Percentiles rank a stretch among this genome's conserved stretches.
phyloP scores from a whole-genome alignment of 129 eudicot genomes.

The Ambrosia trifida region DNA sequence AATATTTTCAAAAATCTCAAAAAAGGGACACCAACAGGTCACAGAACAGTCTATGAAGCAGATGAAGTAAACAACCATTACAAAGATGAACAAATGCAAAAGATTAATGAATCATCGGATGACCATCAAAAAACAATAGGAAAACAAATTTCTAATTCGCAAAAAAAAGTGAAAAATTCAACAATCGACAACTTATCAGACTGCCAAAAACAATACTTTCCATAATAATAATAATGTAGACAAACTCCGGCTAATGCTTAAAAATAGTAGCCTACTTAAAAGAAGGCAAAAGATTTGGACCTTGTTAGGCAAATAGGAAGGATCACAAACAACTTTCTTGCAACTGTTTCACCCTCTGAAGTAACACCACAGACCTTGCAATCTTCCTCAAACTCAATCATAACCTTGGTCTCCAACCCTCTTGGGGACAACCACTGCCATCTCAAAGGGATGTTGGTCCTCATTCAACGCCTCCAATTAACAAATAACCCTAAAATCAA shows the following conservation, averaged over 20 bases:
- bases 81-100: too few species aligned
- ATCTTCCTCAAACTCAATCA: slow-evolving; percentile 79
- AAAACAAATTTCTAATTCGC: too few species aligned
- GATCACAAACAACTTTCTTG: slow-evolving; percentile 96
- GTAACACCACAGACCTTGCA: slow-evolving; percentile 91
- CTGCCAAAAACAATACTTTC: too few species aligned
- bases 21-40: too few species aligned
- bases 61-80: too few species aligned
- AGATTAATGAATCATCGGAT: too few species aligned
- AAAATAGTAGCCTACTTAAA: neutral
- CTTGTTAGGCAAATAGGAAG: slow-evolving; percentile 86
- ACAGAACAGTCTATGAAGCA: too few species aligned
- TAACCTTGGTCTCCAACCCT: slow-evolving; percentile 30
- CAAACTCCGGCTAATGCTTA: neutral
- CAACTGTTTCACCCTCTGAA: slow-evolving; percentile 95
- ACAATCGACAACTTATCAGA: too few species aligned
- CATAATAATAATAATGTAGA: too few species aligned
- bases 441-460: slow-evolving; percentile 58
- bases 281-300: slow-evolving; percentile 27
- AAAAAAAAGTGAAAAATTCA: too few species aligned
- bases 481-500: slow-evolving; percentile 37
- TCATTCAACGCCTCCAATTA: slow-evolving; percentile 45
- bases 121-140: too few species aligned
- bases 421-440: slow-evolving; percentile 74
- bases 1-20: too few species aligned